Conservation (phyloP, 106 monocot genomes). For the Apostasia ramifera region DNA sequence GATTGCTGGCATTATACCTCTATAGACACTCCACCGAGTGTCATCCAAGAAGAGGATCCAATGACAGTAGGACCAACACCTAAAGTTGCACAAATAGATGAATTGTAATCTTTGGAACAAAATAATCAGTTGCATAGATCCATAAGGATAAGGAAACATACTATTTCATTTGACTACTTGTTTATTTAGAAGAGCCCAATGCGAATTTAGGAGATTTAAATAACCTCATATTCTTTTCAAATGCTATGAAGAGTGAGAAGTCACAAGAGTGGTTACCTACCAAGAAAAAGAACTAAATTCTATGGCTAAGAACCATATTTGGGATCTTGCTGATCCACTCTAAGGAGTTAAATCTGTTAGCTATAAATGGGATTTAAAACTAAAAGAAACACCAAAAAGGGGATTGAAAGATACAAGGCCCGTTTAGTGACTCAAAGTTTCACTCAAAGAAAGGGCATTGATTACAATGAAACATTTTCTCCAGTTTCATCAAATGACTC, state of each 20-base stretch:
- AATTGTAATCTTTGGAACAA: not conserved
- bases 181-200: not conserved
- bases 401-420: not conserved
- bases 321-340: not conserved
- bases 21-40: not conserved
- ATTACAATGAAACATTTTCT: not conserved
- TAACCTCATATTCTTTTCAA: not conserved
- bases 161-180: not conserved
- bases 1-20: not conserved
- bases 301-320: not conserved
- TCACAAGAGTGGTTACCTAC: not conserved
- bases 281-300: not conserved
- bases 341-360: not conserved
- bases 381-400: not conserved
- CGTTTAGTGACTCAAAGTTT: not conserved
- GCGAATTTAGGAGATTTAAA: not conserved
- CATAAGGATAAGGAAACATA: not conserved
- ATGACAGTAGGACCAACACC: not conserved
- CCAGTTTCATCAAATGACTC: not conserved
- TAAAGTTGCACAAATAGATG: not conserved
- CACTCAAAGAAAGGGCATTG: not conserved
- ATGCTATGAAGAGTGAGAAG: not conserved
- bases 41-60: not conserved
- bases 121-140: not conserved
- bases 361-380: not conserved